Evolutionary conservation across 2,329 filamentous ascomycete genomes (phyloP), one percentile per base, ranked within the genome.

Genomic region (Fusarium sp.): DNA sequence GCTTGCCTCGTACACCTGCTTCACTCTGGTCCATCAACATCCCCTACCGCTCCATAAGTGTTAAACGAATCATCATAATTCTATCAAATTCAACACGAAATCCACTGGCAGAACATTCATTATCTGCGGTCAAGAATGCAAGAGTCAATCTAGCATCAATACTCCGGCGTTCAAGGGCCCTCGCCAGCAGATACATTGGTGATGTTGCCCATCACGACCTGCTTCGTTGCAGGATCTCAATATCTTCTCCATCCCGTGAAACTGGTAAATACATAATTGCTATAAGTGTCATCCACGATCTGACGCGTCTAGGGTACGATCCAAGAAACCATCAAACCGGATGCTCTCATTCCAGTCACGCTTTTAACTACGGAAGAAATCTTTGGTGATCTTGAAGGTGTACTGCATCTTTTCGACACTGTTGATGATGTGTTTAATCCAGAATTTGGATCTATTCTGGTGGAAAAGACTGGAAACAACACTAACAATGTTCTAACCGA

Each of bases 161-260:
- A 12, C 51, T 44, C 51, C n/a, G 41, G 27, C 37, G 9, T 53
- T 67, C 51, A n/a, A 18, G 41, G 7, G 13, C 24, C 40, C 18
- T 57, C 51, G 13, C 56, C 29, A 32, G 27, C 41, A 49, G 44
- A 53, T 20, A n/a, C 18, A 25, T 40, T 53, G 10, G 56, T 53
- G 2, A 78, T 78, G 76, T 73, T 77, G 57, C 74, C 77, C 4
- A 75, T 80, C 59, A 73, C 78, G n/a, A 82, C 79, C 30, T 79
- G 76, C 58, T 68, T 81, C 18, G 74, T 82, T 22, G 80, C 79
- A 8, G 79, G 80, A 13, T 72, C 79, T 7, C 77, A 80, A 37
- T 82, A 82, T 61, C 76, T 82, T n/a, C 72, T 82, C 11, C 81
- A 82, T 57, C 81, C 81, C 10, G 70, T 78, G 27, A 79, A 80